Evolutionary conservation across 441 rosid species (phyloP), one percentile per base, ranked within the genome.

Genomic region (Pelargonium australe): DNA sequence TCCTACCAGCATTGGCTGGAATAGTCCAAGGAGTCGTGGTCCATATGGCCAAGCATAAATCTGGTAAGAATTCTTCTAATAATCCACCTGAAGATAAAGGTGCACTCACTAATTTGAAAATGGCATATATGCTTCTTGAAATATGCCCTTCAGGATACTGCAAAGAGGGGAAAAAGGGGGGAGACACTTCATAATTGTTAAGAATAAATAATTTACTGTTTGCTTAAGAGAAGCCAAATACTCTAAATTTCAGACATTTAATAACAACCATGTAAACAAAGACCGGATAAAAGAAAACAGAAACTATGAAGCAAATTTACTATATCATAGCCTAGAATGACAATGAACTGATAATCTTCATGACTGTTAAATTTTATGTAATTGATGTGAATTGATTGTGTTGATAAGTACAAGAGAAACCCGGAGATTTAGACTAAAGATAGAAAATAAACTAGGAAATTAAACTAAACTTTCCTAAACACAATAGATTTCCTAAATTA

Each of bases 21-120:
- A 92, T 68, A 6, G 97, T 95, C 99, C 97, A 95, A 1, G 99
- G 99, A 70, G 99, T 91, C 70, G 99, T 95, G 65, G 99, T 95
- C 99, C 99, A 95, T 72, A 90, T 83, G 66, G 96, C 96, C 85
- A 95, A 74, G 75, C 78, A 78, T 76, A 95, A 74, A 82, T 92
- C 83, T 43, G 97, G 97, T 73, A 81, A 77, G 75, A 90, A 90
- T 68, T 89, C 93, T 66, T 85, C 80, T 69, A 95, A 69, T 65
- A 83, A 70, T 62, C 78, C 83, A 66, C 66, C 63, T 44, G 79
- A 79, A 72, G 80, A 81, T 31, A 80, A 71, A 53, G 84, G 71
- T 63, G 83, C 80, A 61, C 83, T 79, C 47, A 83, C 86, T 70
- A 90, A 66, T 77, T 76, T 89, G 70, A 95, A 87, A 58, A 81